Percentiles rank a stretch among this genome's conserved stretches.
These are phyloP conservation scores for Coriaria nepalensis DNA, from an alignment of 306 rosid genomes.

Conservation along the genomic window DNA sequence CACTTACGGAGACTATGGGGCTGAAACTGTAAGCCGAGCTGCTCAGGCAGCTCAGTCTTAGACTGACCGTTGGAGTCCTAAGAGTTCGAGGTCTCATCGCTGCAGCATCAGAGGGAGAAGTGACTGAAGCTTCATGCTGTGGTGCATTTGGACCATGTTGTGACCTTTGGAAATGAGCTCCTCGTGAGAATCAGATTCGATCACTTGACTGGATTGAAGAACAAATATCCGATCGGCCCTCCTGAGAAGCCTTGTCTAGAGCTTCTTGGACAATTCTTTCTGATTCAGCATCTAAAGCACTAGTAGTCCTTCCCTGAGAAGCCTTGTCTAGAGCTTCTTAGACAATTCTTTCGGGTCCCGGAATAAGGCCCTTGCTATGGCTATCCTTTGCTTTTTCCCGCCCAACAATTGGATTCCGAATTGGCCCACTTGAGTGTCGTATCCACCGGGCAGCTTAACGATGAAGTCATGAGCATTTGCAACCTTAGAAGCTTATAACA, in stretches of 20 bases:
- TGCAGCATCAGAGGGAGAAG: constrained; percentile 2
- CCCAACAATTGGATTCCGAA: constrained; percentile 74
- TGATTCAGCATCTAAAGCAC: constrained; percentile 76
- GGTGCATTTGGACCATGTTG: constrained; percentile 41
- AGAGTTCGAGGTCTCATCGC: constrained; percentile 2
- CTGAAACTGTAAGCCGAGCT: constrained; percentile 23
- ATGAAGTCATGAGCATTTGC: constrained; percentile 84
- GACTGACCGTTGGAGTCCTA: constrained; percentile 6
- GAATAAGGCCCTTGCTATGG: constrained; percentile 70
- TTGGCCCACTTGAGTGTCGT: constrained; percentile 77
- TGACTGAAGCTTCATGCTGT: constrained; percentile 15
- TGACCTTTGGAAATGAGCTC: constrained; percentile 40
- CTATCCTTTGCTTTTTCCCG: constrained; percentile 85
- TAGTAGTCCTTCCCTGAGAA: constrained; percentile 68
- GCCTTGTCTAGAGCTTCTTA: constrained; percentile 69
- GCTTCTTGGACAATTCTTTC: constrained; percentile 65
- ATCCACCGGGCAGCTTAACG: constrained; percentile 43
- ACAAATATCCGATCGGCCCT: constrained; percentile 49
- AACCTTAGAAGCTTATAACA: constrained; percentile 51
- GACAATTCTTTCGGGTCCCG: constrained; percentile 53
- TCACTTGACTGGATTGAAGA: constrained; percentile 59
- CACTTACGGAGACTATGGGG: constrained; percentile 36
- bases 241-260: constrained; percentile 45
- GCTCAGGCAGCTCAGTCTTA: constrained; percentile 8
- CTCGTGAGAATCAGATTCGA: constrained; percentile 57